Conservation (phyloP, 169 alveolate genomes). For the Plasmodium cynomolgi region DNA sequence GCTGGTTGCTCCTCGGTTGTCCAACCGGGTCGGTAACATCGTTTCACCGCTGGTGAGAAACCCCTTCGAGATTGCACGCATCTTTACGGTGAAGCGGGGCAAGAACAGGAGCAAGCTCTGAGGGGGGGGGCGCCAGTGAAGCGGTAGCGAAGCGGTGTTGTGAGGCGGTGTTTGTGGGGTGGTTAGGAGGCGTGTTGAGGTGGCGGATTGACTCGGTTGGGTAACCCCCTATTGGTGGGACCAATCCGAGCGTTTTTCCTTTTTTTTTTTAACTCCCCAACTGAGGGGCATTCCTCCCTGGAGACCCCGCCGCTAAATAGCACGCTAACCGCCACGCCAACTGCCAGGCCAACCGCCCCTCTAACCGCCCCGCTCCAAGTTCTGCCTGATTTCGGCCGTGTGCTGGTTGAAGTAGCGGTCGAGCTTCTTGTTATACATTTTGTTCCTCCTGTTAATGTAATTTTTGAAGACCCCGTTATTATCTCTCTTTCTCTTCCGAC, state of each 20-base stretch:
- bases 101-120: conserved; percentile 23
- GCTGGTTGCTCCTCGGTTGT: conserved; percentile 24
- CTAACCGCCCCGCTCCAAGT: conserved; percentile 17
- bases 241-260: not conserved
- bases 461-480: conserved; percentile 30
- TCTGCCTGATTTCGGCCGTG: conserved; percentile 54
- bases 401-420: conserved; percentile 69
- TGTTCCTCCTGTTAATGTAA: conserved; percentile 62
- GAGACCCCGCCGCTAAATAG: not conserved
- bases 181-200: too few relatives aligned
- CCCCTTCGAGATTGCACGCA: conserved; percentile 40
- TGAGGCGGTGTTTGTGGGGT: too few relatives aligned
- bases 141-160: not conserved
- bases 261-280: not conserved
- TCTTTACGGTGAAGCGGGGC: conserved; percentile 17
- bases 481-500: conserved; percentile 52
- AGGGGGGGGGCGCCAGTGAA: too few relatives aligned
- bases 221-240: not conserved
- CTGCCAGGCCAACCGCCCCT: too few relatives aligned
- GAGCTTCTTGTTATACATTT: conserved; percentile 58
- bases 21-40: conserved; percentile 48
- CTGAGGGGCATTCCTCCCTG: not conserved
- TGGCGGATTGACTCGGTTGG: not conserved
- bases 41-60: conserved; percentile 19
- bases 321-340: not conserved